Evolutionary conservation across 2,329 filamentous ascomycete genomes (phyloP).

Genomic region (Neofusicoccum kwambonambiense): DNA sequence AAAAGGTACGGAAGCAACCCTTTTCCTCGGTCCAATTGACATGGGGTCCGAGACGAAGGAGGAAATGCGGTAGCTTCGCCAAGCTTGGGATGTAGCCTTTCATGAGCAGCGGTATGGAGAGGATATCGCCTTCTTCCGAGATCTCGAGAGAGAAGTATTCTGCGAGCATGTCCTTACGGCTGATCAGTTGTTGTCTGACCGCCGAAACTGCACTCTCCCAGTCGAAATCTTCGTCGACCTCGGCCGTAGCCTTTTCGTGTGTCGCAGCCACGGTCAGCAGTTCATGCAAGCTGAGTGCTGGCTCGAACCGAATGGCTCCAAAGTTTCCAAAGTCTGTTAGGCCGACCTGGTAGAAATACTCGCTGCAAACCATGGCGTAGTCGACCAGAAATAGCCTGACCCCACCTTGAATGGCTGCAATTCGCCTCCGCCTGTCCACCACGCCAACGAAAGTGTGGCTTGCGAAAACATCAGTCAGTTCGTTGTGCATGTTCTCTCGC

Average conservation of each 20-base stretch:
- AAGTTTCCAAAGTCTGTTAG: slow-evolving; percentile 97
- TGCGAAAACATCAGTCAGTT: slow-evolving; percentile 82
- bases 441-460: slow-evolving; percentile 91
- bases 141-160: slow-evolving; percentile 93
- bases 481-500: slow-evolving; percentile 76
- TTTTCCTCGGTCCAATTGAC: slow-evolving; percentile 86
- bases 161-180: slow-evolving; percentile 77
- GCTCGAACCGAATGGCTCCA: slow-evolving; percentile 75
- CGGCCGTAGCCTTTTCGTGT: slow-evolving; percentile 55
- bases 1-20: slow-evolving; percentile 77
- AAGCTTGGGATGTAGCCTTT: slow-evolving; percentile 87
- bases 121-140: slow-evolving; percentile 71
- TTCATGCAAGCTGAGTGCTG: slow-evolving; percentile 68
- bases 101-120: slow-evolving; percentile 77
- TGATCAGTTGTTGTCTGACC: slow-evolving; percentile 68
- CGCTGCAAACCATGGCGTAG: slow-evolving; percentile 79
- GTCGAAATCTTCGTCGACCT: slow-evolving; percentile 57
- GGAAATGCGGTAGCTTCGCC: slow-evolving; percentile 82
- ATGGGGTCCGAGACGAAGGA: slow-evolving; percentile 82
- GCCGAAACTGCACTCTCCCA: slow-evolving; percentile 64
- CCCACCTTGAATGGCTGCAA: slow-evolving; percentile 90
- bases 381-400: slow-evolving; percentile 91
- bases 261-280: slow-evolving; percentile 72
- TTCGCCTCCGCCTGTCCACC: slow-evolving; percentile 79
- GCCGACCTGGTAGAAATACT: slow-evolving; percentile 94